A percentile compares a stretch with the other conserved stretches of the same genome.
Evolutionary conservation across 148 eudicot species (phyloP).

Genomic region (Camellia granthamiana): DNA sequence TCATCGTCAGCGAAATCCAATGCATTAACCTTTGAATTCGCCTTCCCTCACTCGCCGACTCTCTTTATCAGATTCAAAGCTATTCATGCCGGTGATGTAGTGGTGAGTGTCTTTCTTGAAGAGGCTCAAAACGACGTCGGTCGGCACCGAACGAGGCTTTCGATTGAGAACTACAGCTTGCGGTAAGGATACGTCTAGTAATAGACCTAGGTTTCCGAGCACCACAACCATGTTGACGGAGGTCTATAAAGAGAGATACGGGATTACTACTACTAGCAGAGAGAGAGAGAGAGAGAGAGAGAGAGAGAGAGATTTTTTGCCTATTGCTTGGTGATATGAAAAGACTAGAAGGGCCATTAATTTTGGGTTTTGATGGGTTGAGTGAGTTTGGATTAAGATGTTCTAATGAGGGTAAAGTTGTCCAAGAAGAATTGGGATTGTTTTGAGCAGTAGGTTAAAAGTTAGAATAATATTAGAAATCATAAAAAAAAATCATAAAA

Average conservation of each 20-base stretch:
- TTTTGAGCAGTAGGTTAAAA: too few relatives aligned
- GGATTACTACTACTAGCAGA: background rate
- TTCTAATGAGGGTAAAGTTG: too few relatives aligned
- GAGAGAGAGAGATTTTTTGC: too few relatives aligned
- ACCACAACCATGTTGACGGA: conserved; percentile 49
- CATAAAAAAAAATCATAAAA: too few relatives aligned
- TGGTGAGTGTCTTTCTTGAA: conserved; percentile 47
- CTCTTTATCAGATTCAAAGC: conserved; percentile 31
- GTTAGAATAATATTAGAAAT: too few relatives aligned
- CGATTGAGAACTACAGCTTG: conserved; percentile 38
- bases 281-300: background rate
- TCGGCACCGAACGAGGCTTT: conserved; percentile 29
- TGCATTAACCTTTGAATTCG: conserved; percentile 44
- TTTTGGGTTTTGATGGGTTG: too few relatives aligned
- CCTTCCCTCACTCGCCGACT: conserved; percentile 32
- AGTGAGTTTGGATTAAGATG: too few relatives aligned
- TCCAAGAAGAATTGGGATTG: too few relatives aligned
- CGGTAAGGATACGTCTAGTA: conserved; percentile 46
- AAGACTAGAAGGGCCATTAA: background rate
- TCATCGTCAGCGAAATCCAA: conserved; percentile 60
- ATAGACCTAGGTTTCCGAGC: conserved; percentile 56
- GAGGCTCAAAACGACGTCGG: conserved; percentile 52
- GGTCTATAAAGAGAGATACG: too few relatives aligned
- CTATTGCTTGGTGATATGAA: background rate
- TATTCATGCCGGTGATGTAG: conserved; percentile 13